Conservation (phyloP, 129 eudicot genomes). For the Chrysanthemum seticuspe region DNA sequence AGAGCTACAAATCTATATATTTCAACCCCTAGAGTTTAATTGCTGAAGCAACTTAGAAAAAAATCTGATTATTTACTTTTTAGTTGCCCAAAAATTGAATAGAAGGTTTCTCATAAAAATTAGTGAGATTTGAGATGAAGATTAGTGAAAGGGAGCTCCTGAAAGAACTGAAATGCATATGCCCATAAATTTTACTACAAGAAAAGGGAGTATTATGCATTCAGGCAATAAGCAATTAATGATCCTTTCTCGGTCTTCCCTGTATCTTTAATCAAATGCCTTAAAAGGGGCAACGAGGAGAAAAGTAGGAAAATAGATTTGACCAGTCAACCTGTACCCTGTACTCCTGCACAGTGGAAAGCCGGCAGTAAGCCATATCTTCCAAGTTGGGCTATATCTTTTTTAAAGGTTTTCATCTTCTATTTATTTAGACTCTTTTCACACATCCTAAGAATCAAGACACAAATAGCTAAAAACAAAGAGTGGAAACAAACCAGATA, state of each 20-base stretch:
- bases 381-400: conserved; percentile 21
- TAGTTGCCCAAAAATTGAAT: background rate
- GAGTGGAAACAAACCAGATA: conserved; percentile 38
- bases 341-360: conserved; percentile 96
- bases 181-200: background rate
- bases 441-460: conserved; percentile 3
- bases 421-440: conserved; percentile 7
- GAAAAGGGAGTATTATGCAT: conserved; percentile 10
- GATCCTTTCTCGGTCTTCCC: conserved; percentile 37
- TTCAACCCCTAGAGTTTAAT: too few species aligned
- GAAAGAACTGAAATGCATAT: background rate
- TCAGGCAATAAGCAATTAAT: conserved; percentile 26
- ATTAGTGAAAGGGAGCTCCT: background rate
- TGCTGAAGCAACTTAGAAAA: too few species aligned
- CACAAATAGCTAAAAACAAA: conserved; percentile 14
- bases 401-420: background rate
- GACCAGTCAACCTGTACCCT: conserved; percentile 80
- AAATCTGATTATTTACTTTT: too few species aligned
- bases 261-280: conserved; percentile 30
- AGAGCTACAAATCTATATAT: too few species aligned
- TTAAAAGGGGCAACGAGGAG: conserved; percentile 36
- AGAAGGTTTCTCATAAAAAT: background rate
- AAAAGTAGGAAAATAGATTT: conserved; percentile 41
- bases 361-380: conserved; percentile 77
- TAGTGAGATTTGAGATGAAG: background rate